Evolutionary conservation across 1,284 basidiomycete genomes (phyloP).

Genomic region (Taiwanofungus camphoratus): DNA sequence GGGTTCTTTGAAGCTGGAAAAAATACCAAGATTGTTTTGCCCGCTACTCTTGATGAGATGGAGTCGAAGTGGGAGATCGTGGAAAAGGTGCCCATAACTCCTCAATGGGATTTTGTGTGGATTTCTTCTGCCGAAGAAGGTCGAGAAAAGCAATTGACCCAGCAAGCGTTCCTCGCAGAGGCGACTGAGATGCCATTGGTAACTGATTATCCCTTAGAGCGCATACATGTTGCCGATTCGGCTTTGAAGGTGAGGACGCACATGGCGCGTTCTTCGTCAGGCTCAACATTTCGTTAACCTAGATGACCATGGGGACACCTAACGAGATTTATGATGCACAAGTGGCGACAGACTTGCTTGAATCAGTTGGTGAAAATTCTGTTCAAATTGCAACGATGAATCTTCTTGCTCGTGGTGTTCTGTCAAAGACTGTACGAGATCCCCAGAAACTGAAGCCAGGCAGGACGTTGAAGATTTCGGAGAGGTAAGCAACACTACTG

Average conservation of each 20-base stretch:
- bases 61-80: constrained; percentile 41
- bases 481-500: constrained; percentile 36
- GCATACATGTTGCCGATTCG: constrained; percentile 52
- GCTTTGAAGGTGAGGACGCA: constrained; percentile 55
- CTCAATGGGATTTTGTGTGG: constrained; percentile 72
- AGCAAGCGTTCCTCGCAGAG: constrained; percentile 49
- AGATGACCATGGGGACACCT: constrained; percentile 78
- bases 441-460: constrained; percentile 58
- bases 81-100: constrained; percentile 36
- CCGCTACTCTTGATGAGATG: constrained; percentile 44
- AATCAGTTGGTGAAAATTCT: constrained; percentile 44
- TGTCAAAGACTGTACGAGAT: constrained; percentile 63
- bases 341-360: constrained; percentile 50
- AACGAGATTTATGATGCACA: constrained; percentile 59
- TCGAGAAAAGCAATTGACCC: constrained; percentile 64
- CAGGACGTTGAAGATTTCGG: constrained; percentile 69
- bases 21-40: constrained; percentile 34
- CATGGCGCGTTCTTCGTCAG: neutral
- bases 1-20: constrained; percentile 45
- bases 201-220: constrained; percentile 30
- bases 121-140: constrained; percentile 63
- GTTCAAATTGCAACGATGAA: constrained; percentile 51
- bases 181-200: constrained; percentile 33
- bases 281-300: constrained; percentile 3
- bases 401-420: constrained; percentile 52